A percentile compares a stretch with the other conserved stretches of the same genome.
phyloP scores from a whole-genome alignment of 2,329 filamentous ascomycete species.

The Sarocladium oryzae region DNA sequence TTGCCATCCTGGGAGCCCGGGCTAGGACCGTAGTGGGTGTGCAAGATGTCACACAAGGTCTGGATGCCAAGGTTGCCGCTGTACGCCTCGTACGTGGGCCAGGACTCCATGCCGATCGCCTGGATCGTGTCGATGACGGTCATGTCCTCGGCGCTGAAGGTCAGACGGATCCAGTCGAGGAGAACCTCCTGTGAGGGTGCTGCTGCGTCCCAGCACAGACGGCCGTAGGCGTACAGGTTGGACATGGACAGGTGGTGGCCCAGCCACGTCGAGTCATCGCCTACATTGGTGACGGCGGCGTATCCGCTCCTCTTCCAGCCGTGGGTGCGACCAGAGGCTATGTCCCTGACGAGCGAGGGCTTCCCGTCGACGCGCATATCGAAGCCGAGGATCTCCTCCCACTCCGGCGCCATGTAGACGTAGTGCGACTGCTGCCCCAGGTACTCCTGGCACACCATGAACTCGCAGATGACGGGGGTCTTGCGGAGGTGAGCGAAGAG shows the following conservation, averaged over 20 bases:
- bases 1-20: constrained; percentile 61
- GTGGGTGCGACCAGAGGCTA: constrained; percentile 56
- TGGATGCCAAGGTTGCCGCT: constrained; percentile 64
- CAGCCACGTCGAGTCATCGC: constrained; percentile 59
- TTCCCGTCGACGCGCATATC: constrained; percentile 55
- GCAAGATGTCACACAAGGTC: constrained; percentile 61
- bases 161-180: constrained; percentile 59
- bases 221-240: constrained; percentile 64
- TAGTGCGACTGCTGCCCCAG: constrained; percentile 64
- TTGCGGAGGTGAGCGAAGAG: constrained; percentile 48
- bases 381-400: constrained; percentile 62
- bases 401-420: constrained; percentile 61
- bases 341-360: constrained; percentile 50
- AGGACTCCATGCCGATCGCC: constrained; percentile 59
- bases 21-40: constrained; percentile 61
- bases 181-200: constrained; percentile 38
- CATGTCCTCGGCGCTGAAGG: constrained; percentile 50
- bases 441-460: constrained; percentile 66
- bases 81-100: constrained; percentile 67
- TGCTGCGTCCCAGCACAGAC: constrained; percentile 58
- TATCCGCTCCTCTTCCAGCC: constrained; percentile 52
- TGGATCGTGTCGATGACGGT: constrained; percentile 53
- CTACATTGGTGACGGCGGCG: constrained; percentile 62
- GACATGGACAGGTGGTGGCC: constrained; percentile 65
- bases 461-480: constrained; percentile 50